Percentiles rank a stretch among this genome's conserved stretches.
Evolutionary conservation across 371 early-diverging fungal species (phyloP).

Genomic region (Syncephalastrum racemosum): DNA sequence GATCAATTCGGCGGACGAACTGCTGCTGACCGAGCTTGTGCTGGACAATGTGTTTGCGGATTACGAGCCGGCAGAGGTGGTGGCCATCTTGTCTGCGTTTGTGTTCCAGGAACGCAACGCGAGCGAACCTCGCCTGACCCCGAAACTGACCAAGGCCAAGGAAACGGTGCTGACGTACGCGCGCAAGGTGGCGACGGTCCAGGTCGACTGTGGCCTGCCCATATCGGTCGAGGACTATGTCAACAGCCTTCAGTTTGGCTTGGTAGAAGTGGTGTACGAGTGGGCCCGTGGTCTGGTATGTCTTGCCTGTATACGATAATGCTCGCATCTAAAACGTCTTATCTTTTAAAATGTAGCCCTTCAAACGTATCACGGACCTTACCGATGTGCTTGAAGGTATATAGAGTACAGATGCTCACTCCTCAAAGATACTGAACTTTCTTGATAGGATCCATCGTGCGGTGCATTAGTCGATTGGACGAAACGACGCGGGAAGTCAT

Average conservation of each 20-base stretch:
- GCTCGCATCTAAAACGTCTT: background rate
- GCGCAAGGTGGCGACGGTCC: slow-evolving; percentile 69
- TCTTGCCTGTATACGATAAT: background rate
- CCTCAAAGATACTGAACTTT: slow-evolving; percentile 8
- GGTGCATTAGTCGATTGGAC: slow-evolving; percentile 96
- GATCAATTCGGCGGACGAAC: slow-evolving; percentile 94
- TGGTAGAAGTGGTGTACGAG: slow-evolving; percentile 97
- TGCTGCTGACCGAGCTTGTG: slow-evolving; percentile 97
- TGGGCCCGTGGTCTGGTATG: slow-evolving; percentile 93
- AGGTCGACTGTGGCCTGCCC: slow-evolving; percentile 71
- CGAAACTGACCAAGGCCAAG: slow-evolving; percentile 60
- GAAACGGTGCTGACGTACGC: slow-evolving; percentile 66
- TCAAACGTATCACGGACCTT: slow-evolving; percentile 90
- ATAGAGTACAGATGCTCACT: background rate
- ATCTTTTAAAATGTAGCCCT: slow-evolving; percentile 51
- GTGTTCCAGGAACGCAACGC: slow-evolving; percentile 92
- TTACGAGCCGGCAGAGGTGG: slow-evolving; percentile 91
- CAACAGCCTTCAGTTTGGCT: slow-evolving; percentile 71
- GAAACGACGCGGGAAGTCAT: slow-evolving; percentile 97
- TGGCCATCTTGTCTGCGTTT: slow-evolving; percentile 94
- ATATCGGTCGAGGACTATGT: slow-evolving; percentile 53
- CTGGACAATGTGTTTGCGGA: slow-evolving; percentile 93
- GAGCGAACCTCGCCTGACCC: slow-evolving; percentile 63
- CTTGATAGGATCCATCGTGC: slow-evolving; percentile 83
- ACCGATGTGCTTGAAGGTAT: slow-evolving; percentile 93